Percentiles rank a stretch among this genome's conserved stretches.
Evolutionary conservation across 768 basidiomycete species (phyloP).

Genomic region (Mycena galopus): DNA sequence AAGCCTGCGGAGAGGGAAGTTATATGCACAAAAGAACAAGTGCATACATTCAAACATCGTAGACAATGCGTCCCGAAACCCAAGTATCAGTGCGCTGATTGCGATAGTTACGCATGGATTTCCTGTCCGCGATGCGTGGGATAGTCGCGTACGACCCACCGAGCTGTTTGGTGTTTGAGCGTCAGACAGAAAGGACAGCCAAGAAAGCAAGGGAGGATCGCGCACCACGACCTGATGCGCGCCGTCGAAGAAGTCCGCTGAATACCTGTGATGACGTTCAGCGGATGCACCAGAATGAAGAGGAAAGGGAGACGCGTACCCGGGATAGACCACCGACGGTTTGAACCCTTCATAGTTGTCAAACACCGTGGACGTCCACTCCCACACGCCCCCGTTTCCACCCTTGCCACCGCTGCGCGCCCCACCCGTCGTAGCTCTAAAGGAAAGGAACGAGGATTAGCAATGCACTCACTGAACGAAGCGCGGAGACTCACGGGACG

Average conservation of each 20-base stretch:
- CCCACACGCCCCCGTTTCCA: slow-evolving; percentile 98
- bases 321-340: slow-evolving; percentile 87
- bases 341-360: slow-evolving; percentile 81
- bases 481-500: slow-evolving; percentile 75
- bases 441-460: not conserved
- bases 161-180: slow-evolving; percentile 65
- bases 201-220: slow-evolving; percentile 37
- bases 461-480: not conserved
- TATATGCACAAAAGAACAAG: too few species aligned
- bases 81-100: slow-evolving; percentile 92
- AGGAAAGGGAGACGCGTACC: slow-evolving; percentile 82
- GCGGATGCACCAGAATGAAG: not conserved
- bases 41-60: too few species aligned
- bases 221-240: slow-evolving; percentile 90
- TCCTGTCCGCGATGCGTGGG: slow-evolving; percentile 83
- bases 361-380: slow-evolving; percentile 92
- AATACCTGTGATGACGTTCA: not conserved
- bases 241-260: slow-evolving; percentile 88
- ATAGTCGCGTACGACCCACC: slow-evolving; percentile 93
- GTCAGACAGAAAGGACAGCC: not conserved
- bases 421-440: slow-evolving; percentile 77
- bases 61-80: slow-evolving; percentile 76
- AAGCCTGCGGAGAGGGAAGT: too few species aligned
- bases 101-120: slow-evolving; percentile 90
- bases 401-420: slow-evolving; percentile 66